These are phyloP conservation scores for Ploettnerulaceae sp. DNA, from an alignment of 2,329 filamentous ascomycete species.

Conservation along the genomic window DNA sequence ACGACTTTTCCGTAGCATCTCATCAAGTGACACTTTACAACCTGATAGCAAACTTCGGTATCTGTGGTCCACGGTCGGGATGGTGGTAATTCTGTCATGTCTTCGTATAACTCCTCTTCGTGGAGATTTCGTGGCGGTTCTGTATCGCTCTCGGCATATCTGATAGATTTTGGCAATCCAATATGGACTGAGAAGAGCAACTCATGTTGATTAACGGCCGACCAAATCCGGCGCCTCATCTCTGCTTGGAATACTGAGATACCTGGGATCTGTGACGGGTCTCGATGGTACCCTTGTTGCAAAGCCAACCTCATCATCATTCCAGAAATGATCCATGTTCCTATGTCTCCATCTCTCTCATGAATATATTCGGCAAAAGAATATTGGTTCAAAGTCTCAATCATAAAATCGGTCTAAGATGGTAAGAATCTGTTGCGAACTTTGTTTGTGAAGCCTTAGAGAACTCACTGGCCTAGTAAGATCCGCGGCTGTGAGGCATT, in stretches of 20 bases:
- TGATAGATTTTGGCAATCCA: conserved; percentile 61
- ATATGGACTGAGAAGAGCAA: conserved; percentile 62
- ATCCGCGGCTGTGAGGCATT: conserved; percentile 46
- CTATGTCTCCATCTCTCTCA: conserved; percentile 49
- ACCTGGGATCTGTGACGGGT: conserved; percentile 46
- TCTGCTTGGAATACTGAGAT: conserved; percentile 50
- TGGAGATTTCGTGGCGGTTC: conserved; percentile 56
- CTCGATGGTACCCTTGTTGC: conserved; percentile 55
- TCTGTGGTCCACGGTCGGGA: conserved; percentile 52
- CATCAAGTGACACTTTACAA: conserved; percentile 46
- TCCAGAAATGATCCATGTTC: conserved; percentile 48
- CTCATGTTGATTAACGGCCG: conserved; percentile 53
- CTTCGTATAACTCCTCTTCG: conserved; percentile 59
- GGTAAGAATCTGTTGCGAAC: not conserved
- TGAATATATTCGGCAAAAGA: conserved; percentile 37
- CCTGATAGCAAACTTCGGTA: conserved; percentile 52
- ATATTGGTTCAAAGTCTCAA: conserved; percentile 48
- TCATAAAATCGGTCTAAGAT: conserved; percentile 35
- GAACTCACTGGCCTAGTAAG: conserved; percentile 41
- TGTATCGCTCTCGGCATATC: conserved; percentile 59
- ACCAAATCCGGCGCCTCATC: conserved; percentile 59
- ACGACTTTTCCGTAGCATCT: conserved; percentile 48
- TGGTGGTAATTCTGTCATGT: conserved; percentile 50
- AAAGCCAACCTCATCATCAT: conserved; percentile 50
- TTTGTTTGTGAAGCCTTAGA: not conserved